phyloP scores from a whole-genome alignment of 306 rosid genomes.

The Sindora glabra region DNA sequence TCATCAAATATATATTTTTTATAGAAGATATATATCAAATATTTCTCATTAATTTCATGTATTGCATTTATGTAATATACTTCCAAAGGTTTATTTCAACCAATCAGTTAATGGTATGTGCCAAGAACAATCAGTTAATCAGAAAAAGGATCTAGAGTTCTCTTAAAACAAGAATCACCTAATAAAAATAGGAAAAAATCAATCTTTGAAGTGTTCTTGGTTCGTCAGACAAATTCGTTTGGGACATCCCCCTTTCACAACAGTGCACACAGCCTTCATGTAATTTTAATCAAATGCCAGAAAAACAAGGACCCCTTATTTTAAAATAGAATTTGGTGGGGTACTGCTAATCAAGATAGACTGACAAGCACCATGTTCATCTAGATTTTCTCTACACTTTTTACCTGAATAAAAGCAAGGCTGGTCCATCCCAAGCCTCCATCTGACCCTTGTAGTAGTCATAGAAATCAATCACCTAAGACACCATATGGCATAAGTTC shows the following conservation, averaged over 20 bases:
- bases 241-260: background rate
- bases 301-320: background rate
- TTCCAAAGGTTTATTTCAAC: background rate
- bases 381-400: background rate
- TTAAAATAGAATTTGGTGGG: too few species aligned
- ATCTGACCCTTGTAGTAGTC: slow-evolving; percentile 99
- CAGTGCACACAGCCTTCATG: background rate
- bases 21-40: background rate
- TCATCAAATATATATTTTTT: too few species aligned
- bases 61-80: background rate
- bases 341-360: too few species aligned
- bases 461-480: slow-evolving; percentile 80
- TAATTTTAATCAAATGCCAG: background rate
- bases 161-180: background rate
- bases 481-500: slow-evolving; percentile 8
- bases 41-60: slow-evolving; percentile 1
- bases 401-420: slow-evolving; percentile 95
- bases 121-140: background rate
- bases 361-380: slow-evolving; percentile 5
- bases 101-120: background rate
- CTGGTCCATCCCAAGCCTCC: slow-evolving; percentile 99
- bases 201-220: background rate
- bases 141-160: background rate
- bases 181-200: too few species aligned
- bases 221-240: background rate